Base-by-base conservation (phyloP, 2,329 filamentous ascomycete species). In the Calonectria multiphialidica region DNA sequence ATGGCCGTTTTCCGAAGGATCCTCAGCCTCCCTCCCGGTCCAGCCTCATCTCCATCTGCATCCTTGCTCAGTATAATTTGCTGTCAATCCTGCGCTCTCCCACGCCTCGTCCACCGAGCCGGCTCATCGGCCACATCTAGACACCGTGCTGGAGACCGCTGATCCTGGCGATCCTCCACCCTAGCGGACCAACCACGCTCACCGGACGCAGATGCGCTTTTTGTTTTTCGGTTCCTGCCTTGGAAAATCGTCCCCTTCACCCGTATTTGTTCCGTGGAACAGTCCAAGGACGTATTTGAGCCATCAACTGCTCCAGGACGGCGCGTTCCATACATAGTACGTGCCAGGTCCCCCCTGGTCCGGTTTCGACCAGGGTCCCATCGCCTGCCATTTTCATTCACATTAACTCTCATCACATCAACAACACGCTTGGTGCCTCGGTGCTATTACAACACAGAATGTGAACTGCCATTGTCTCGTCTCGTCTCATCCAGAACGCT, bases 311-410 rank as follows among this genome's bases (percentile, higher is more conserved):
- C 73, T 70, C 71, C 73, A 74, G 63, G 47, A 55, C 73, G 68
- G 71, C 66, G 44, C 67, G 65, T 72, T 75, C 75, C 71, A 75
- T 66, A 76, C 76, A 75, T 59, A 72, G 74, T 50, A 73, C 45
- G 75, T 75, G 68, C 74, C 75, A 78, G 74, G 74, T 44, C 42
- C 42, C 68, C 75, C 75, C 63, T 42, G 59, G 63, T 55, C 23
- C 13, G 15, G 40, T 67, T 47, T 40, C 45, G 28, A 47, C 40
- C n/a, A n/a, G 64, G 47, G 25, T 33, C 47, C 21, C 64, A 21
- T 71, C 59, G 59, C 33, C 64, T 74, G 57, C 37, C 66, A 72
- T 59, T 64, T 28, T 5, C 40, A 70, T 55, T 66, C 9, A 28
- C 49, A 33, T n/a, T n/a, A n/a, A n/a, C n/a, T n/a, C 28, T 44